phyloP scores from a whole-genome alignment of 176 grass and related monocot genomes.

The Aegilops tauschii region DNA sequence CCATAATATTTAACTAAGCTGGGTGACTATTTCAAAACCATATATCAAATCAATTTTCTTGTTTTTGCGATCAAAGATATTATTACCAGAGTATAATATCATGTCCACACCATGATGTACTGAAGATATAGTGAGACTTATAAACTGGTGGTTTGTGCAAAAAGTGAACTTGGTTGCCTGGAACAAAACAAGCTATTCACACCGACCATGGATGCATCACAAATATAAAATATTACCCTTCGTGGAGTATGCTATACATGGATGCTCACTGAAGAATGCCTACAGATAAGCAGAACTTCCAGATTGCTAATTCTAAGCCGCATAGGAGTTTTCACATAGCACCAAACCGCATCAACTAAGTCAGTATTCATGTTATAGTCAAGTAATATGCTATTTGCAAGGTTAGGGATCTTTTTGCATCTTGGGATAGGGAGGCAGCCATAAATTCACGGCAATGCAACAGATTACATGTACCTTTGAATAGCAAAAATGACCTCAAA shows the following conservation, averaged over 20 bases:
- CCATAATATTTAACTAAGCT: too few relatives aligned
- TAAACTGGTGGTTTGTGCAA: background rate
- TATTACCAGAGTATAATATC: too few relatives aligned
- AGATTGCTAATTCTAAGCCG: conserved; percentile 14
- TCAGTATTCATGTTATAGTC: background rate
- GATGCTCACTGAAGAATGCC: background rate
- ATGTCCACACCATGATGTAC: background rate
- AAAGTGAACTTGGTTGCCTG: background rate
- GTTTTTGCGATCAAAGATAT: too few relatives aligned
- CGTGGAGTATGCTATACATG: background rate
- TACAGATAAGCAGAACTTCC: background rate
- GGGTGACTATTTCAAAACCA: too few relatives aligned
- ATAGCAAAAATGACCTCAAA: conserved; percentile 9
- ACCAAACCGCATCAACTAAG: background rate
- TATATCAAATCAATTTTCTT: too few relatives aligned
- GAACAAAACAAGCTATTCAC: conserved; percentile 14
- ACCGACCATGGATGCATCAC: background rate
- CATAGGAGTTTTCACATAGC: background rate
- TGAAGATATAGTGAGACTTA: background rate
- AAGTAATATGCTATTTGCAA: background rate
- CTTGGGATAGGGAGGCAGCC: background rate
- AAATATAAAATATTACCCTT: conserved; percentile 36
- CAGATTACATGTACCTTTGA: background rate
- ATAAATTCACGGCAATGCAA: conserved; percentile 2
- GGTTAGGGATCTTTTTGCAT: background rate